A percentile compares a stretch with the other conserved stretches of the same genome.
Evolutionary conservation across 345 rosid species (phyloP).

Genomic region (Abelmoschus esculentus): DNA sequence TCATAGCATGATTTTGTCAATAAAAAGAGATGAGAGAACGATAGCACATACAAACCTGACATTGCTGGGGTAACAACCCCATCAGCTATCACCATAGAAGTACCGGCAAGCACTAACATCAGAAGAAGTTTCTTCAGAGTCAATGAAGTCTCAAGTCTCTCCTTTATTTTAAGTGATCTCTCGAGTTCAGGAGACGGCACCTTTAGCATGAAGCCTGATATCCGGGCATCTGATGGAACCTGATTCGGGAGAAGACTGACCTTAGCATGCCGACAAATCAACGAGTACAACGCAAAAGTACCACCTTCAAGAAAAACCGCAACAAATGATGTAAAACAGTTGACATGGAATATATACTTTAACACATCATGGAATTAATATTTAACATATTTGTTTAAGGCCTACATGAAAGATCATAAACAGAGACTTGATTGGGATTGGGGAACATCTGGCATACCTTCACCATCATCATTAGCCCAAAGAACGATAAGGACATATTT

Average conservation of each 20-base stretch:
- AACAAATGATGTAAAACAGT: neutral
- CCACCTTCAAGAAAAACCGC: constrained; percentile 52
- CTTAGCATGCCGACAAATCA: constrained; percentile 95
- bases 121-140: constrained; percentile 73
- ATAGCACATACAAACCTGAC: constrained; percentile 66
- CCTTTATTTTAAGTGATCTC: constrained; percentile 93
- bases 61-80: constrained; percentile 96
- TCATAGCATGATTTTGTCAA: neutral
- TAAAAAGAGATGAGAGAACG: neutral
- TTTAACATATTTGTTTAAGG: neutral
- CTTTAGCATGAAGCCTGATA: constrained; percentile 92
- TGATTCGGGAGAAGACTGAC: constrained; percentile 97
- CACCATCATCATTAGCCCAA: constrained; percentile 98
- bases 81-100: constrained; percentile 97
- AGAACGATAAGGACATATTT: constrained; percentile 95
- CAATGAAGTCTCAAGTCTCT: constrained; percentile 80
- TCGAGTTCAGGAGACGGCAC: constrained; percentile 97
- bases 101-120: constrained; percentile 87
- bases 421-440: neutral
- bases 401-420: neutral
- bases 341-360: neutral
- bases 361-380: neutral
- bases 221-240: constrained; percentile 90
- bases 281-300: constrained; percentile 91
- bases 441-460: constrained; percentile 45